These are phyloP conservation scores for Fraxinus angustifolia DNA, from an alignment of 305 asterid species.

Conservation along the genomic window DNA sequence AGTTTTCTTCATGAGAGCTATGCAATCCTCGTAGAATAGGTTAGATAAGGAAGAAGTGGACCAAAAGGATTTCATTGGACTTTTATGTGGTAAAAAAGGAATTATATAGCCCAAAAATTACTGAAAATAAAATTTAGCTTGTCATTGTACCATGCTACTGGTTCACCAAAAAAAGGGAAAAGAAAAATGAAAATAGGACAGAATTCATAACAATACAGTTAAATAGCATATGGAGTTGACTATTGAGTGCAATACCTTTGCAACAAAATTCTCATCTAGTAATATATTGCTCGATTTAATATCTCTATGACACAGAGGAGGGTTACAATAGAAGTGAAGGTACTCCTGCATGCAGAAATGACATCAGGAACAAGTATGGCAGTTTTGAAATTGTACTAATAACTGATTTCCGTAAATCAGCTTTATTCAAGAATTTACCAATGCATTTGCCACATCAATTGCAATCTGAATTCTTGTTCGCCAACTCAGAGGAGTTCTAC, in stretches of 20 bases:
- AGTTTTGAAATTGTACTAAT: neutral
- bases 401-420: neutral
- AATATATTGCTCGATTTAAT: slow-evolving; percentile 93
- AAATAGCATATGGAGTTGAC: neutral
- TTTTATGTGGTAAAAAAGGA: neutral
- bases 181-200: neutral
- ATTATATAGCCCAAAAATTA: neutral
- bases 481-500: slow-evolving; percentile 79
- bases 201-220: neutral
- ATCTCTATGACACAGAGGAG: slow-evolving; percentile 96
- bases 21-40: neutral
- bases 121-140: neutral
- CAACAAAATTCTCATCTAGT: slow-evolving; percentile 71
- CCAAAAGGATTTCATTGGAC: neutral
- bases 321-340: slow-evolving; percentile 91
- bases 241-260: slow-evolving; percentile 55
- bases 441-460: slow-evolving; percentile 87
- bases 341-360: slow-evolving; percentile 65
- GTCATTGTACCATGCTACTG: neutral
- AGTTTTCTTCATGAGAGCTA: neutral
- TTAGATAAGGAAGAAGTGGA: neutral
- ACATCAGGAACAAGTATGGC: slow-evolving; percentile 14
- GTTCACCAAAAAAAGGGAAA: neutral
- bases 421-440: slow-evolving; percentile 45
- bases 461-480: slow-evolving; percentile 76